Conservation (phyloP, 768 basidiomycete genomes). For the Tephrocybe rancida region DNA sequence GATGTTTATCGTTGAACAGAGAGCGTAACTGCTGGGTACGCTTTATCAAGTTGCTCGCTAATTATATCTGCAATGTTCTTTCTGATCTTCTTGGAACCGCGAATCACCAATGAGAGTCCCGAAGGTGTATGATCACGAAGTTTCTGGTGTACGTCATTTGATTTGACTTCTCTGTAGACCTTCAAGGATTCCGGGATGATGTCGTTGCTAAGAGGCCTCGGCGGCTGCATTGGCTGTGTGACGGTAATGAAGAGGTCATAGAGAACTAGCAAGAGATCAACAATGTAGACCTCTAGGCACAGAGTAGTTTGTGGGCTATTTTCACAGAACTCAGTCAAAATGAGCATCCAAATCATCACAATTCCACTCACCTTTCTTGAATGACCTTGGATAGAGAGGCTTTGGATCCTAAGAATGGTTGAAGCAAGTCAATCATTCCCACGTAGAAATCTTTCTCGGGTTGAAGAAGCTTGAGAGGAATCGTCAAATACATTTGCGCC, state of each 20-base stretch:
- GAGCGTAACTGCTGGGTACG: too few species aligned
- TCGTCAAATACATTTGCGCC: background rate
- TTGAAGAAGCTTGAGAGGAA: constrained; percentile 1
- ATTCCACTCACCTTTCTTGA: background rate
- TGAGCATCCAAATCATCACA: background rate
- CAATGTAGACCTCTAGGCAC: constrained; percentile 20
- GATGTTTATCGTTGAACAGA: too few species aligned
- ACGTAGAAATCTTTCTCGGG: background rate
- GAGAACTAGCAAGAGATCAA: constrained; percentile 19
- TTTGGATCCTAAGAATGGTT: background rate
- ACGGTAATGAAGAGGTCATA: constrained; percentile 17
- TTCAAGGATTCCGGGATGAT: background rate
- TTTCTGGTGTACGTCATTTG: background rate
- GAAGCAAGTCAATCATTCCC: background rate
- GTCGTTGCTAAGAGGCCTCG: constrained; percentile 1
- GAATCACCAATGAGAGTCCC: background rate
- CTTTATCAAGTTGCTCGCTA: background rate
- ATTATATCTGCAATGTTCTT: background rate
- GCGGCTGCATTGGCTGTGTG: background rate
- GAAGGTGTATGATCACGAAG: background rate
- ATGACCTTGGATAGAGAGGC: background rate
- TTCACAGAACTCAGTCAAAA: background rate
- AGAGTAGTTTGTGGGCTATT: constrained; percentile 4
- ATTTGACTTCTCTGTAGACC: background rate
- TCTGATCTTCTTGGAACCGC: background rate